phyloP scores from a whole-genome alignment of 805 yeast species.

The Kodamaea kakaduensis region DNA sequence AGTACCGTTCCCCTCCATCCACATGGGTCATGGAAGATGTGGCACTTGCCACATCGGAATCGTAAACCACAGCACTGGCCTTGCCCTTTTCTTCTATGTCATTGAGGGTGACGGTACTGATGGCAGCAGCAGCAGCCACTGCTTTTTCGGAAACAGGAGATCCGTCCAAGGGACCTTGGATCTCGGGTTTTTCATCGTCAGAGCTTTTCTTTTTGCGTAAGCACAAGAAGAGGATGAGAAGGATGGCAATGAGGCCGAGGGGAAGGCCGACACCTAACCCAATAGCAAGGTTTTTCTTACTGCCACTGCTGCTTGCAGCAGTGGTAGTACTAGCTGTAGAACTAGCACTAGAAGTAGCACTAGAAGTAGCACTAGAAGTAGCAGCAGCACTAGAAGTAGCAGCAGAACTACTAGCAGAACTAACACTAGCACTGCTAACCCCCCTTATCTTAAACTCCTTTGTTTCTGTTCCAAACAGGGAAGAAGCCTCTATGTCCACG shows the following conservation, averaged over 20 bases:
- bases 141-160: too few species aligned
- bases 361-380: conserved; percentile 15
- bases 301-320: conserved; percentile 16
- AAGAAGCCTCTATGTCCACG: conserved; percentile 28
- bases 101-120: conserved; percentile 51
- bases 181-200: too few species aligned
- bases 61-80: too few species aligned
- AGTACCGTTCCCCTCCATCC: conserved; percentile 28
- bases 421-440: conserved; percentile 23
- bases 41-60: conserved; percentile 23
- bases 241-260: conserved; percentile 44
- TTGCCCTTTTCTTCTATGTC: conserved; percentile 9
- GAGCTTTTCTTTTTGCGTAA: conserved; percentile 34
- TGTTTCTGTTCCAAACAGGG: conserved; percentile 26
- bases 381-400: conserved; percentile 1
- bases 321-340: conserved; percentile 21
- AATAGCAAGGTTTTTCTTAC: conserved; percentile 66
- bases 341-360: conserved; percentile 3
- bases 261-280: conserved; percentile 91
- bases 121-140: conserved; percentile 42
- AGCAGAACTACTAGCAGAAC: conserved; percentile 25
- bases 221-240: conserved; percentile 47
- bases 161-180: too few species aligned
- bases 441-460: conserved; percentile 53
- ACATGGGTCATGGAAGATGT: conserved; percentile 54